Conservation (phyloP, 805 yeast species). For the Kuraishia capsulata region DNA sequence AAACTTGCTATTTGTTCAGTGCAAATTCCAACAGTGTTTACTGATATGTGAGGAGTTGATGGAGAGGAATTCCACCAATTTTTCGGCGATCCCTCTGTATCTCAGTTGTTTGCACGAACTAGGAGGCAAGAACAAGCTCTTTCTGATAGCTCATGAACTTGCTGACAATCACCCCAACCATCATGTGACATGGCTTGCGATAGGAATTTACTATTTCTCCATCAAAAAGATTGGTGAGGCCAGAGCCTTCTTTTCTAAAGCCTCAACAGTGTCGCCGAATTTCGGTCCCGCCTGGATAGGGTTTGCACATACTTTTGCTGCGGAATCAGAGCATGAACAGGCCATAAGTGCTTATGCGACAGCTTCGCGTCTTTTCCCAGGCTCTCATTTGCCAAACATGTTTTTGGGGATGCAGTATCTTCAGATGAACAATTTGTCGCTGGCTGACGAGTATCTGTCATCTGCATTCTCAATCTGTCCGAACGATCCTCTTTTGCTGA, state of each 20-base stretch:
- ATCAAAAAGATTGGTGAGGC: slow-evolving; percentile 73
- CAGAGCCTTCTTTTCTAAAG: slow-evolving; percentile 77
- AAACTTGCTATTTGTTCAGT: slow-evolving; percentile 62
- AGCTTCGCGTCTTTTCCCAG: slow-evolving; percentile 85
- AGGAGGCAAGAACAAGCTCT: slow-evolving; percentile 74
- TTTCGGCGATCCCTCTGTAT: slow-evolving; percentile 66
- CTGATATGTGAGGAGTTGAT: slow-evolving; percentile 58
- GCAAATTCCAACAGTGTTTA: slow-evolving; percentile 71
- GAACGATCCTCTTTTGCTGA: slow-evolving; percentile 77
- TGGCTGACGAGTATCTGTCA: slow-evolving; percentile 79
- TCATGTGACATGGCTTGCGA: slow-evolving; percentile 85
- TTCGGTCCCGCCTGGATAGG: slow-evolving; percentile 98
- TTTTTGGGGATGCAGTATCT: slow-evolving; percentile 95
- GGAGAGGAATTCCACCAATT: slow-evolving; percentile 59
- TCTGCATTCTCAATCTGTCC: slow-evolving; percentile 73
- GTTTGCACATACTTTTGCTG: slow-evolving; percentile 95
- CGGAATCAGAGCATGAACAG: slow-evolving; percentile 98
- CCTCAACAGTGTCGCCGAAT: slow-evolving; percentile 80
- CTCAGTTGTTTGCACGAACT: slow-evolving; percentile 79
- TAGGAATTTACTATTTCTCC: slow-evolving; percentile 81
- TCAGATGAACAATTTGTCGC: slow-evolving; percentile 70
- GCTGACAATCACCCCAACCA: slow-evolving; percentile 78
- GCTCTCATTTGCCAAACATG: slow-evolving; percentile 81
- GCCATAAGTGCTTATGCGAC: slow-evolving; percentile 96
- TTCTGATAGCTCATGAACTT: slow-evolving; percentile 70